These are phyloP conservation scores for Camillea tinctor DNA, from an alignment of 2,329 filamentous ascomycete species.

Conservation along the genomic window DNA sequence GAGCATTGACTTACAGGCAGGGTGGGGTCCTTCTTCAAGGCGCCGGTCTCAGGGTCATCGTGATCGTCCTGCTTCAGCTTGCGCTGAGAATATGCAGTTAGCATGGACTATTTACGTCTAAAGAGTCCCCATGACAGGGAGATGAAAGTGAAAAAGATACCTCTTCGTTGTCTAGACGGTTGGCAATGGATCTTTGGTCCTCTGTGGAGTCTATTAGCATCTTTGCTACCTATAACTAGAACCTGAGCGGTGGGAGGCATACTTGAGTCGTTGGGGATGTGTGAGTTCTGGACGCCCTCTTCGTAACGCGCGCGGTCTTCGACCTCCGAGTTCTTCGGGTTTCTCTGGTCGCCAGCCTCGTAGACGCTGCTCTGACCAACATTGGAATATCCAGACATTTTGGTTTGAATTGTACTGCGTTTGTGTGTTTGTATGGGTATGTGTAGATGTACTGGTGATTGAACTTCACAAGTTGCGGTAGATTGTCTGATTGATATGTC, in stretches of 20 bases:
- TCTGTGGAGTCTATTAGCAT: conserved; percentile 43
- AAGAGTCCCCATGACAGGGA: background rate
- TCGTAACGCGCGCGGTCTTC: conserved; percentile 60
- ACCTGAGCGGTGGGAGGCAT: conserved; percentile 30
- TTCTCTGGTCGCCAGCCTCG: conserved; percentile 76
- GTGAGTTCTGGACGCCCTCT: conserved; percentile 69
- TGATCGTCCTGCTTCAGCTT: conserved; percentile 40
- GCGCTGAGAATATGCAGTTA: conserved; percentile 11
- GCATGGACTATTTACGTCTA: background rate
- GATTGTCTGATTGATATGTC: background rate
- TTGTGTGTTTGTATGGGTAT: conserved; percentile 6
- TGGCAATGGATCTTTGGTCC: conserved; percentile 70
- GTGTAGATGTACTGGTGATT: background rate
- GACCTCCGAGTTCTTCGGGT: conserved; percentile 51
- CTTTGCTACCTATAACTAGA: background rate
- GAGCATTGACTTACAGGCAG: conserved; percentile 45
- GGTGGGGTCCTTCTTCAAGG: conserved; percentile 60
- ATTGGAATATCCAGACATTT: conserved; percentile 51
- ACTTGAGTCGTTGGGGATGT: conserved; percentile 72
- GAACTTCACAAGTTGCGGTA: background rate
- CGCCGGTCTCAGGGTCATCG: conserved; percentile 42
- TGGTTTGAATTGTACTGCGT: conserved; percentile 11
- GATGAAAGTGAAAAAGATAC: conserved; percentile 34
- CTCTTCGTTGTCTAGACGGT: conserved; percentile 65
- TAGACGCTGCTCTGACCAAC: conserved; percentile 68